Base-by-base conservation (phyloP, 202 grass and related monocot genomes). In the Eragrostis tef region DNA sequence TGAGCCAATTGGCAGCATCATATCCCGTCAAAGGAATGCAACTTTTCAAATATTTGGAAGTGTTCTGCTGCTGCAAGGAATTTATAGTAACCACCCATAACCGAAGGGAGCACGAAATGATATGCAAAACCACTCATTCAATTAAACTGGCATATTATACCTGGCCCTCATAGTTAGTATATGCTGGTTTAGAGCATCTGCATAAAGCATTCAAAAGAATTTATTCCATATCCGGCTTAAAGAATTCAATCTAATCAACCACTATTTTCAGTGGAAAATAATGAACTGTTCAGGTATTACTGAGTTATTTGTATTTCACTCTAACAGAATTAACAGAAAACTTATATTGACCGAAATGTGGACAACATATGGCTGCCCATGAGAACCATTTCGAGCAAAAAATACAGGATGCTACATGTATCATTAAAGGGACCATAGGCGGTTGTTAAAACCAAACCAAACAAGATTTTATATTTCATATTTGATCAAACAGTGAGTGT, bases 141-240 rank as follows among this genome's bases (percentile, higher is more conserved):
- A 61, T 70, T 50, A 52, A 75, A 67, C 34, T 34, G 45, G 62
- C 6, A 81, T 71, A 75, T 76, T 64, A 64, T 81, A 71, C 44
- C 70, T 53, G 31, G 63, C 67, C 45, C 63, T 2, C 74, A 52
- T 72, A 68, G 12, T 12, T 17, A 74, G 25, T 73, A 83, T 83
- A 83, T 87, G 86, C 59, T 70, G 24, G 21, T 8, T 21, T 48
- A 15, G 48, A 79, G 58, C 67, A 88, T 50, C 58, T 73, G 0
- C 52, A 29, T 68, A 74, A 69, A 76, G 86, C 16, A 73, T 83
- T 84, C 41, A 9, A 77, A 65, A 59, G 48, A 67, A 83, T 65
- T 7, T 79, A 64, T 88, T 67, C 80, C 58, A 67, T 43, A 29
- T 17, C 58, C 60, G 73, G 54, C 36, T 76, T 21, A 68, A 82